Base-by-base conservation (phyloP, 148 eudicot species). In the Vaccinium macrocarpon region DNA sequence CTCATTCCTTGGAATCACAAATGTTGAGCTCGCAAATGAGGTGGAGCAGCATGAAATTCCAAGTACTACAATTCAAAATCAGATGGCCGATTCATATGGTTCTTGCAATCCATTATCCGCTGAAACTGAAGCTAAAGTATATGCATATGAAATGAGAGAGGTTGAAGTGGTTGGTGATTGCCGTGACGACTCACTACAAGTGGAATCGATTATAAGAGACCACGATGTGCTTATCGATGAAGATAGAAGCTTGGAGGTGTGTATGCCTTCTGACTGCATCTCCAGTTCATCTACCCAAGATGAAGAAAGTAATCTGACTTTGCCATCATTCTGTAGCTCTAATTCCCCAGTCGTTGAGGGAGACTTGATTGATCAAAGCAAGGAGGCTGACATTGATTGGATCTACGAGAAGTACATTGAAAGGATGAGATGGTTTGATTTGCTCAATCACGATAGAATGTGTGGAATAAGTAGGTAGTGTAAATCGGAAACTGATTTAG, bases 401-500 rank as follows among this genome's bases (percentile, higher is more conserved):
- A 76, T 87, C 79, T 82, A 89, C 78, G 32, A 83, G 12, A 78
- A 59, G 27, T 87, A 89, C 48, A 81, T 21, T 14, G 86, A 87
- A 71, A 89, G 83, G 81, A 85, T 89, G 91, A 87, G 86, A 57
- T 87, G 87, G 88, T 89, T 85, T 70, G 89, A 89, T 55, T 51
- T 85, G 46, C 89, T 89, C 62, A 85, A 77, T 74, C 81, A 78
- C 0, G 89, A 85, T 10, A 87, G 89, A 82, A 29, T 79, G 27
- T 81, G 57, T 84, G 89, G 88, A 81, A 77, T 89, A 64, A 83
- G 91, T 89, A 72, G 51, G 89, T 62, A 48, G 48, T 76, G 52
- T 21, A 50, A 19, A 27, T 27, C 13, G 7, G 32, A 27, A 68
- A 13, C 73, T 68, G 42, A 68, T 29, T 68, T 13, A 68, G 42